Conservation (phyloP, 352 stramenopile genomes). For the Phytophthora sansomeana region DNA sequence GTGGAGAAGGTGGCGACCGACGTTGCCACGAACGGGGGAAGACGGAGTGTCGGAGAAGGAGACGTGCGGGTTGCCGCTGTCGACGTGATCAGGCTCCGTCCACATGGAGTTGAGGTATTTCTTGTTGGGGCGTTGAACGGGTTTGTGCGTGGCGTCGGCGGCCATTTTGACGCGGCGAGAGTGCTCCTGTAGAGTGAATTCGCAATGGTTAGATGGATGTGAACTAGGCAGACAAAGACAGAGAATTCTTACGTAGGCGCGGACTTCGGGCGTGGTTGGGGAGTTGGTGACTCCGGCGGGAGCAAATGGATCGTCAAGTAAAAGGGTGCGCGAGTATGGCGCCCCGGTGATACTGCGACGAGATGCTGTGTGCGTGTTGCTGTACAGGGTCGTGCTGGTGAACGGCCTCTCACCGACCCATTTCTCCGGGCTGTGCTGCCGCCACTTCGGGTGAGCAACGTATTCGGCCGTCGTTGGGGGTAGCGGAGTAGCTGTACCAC, state of each 20-base stretch:
- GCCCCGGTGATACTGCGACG: conserved; percentile 52
- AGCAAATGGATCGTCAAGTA: conserved; percentile 55
- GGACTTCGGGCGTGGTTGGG: conserved; percentile 23
- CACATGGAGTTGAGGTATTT: conserved; percentile 78
- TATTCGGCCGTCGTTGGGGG: conserved; percentile 60
- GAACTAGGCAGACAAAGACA: background rate
- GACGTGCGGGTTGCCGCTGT: conserved; percentile 7
- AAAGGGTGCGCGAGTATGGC: conserved; percentile 46
- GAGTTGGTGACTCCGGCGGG: conserved; percentile 25
- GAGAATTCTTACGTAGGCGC: conserved; percentile 26
- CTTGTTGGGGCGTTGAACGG: conserved; percentile 43
- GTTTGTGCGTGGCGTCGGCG: conserved; percentile 37
- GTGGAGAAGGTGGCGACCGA: conserved; percentile 27
- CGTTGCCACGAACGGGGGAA: conserved; percentile 14
- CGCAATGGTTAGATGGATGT: background rate
- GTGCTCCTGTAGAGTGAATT: conserved; percentile 48
- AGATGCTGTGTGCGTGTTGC: conserved; percentile 56
- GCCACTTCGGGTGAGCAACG: conserved; percentile 65
- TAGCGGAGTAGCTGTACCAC: conserved; percentile 30
- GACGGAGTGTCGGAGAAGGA: conserved; percentile 5
- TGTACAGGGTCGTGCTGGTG: conserved; percentile 54
- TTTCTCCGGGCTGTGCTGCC: conserved; percentile 54
- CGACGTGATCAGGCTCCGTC: conserved; percentile 41
- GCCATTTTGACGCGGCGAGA: conserved; percentile 56
- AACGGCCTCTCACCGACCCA: conserved; percentile 62